Percentiles rank a stretch among this genome's conserved stretches.
phyloP scores from a whole-genome alignment of 2,329 filamentous ascomycete species.

The Cryphonectria nitschkei region DNA sequence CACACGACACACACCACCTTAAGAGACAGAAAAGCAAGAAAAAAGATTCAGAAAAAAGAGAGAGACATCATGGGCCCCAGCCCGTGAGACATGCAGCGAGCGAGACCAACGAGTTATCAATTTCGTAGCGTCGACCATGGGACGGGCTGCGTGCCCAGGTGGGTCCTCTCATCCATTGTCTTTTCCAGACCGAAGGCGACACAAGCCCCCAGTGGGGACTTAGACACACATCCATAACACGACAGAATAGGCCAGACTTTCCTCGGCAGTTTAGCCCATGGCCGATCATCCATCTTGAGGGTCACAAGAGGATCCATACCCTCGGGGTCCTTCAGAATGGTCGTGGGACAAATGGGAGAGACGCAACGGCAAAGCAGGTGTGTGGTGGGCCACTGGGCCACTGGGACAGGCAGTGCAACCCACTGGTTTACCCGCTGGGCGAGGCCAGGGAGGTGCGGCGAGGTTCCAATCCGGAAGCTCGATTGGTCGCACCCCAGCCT shows the following conservation, averaged over 20 bases:
- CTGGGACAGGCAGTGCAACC: constrained; percentile 6
- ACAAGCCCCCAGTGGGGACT: background rate
- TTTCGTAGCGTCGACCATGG: constrained; percentile 5
- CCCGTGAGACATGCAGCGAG: constrained; percentile 19
- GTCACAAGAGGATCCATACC: background rate
- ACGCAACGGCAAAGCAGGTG: constrained; percentile 1
- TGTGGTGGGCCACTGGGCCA: background rate
- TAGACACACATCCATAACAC: background rate
- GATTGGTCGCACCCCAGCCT: constrained; percentile 22
- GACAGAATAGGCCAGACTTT: background rate
- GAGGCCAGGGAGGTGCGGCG: constrained; percentile 24
- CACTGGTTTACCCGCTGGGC: constrained; percentile 23
- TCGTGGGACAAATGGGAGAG: constrained; percentile 27
- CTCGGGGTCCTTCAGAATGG: background rate
- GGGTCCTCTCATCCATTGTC: background rate
- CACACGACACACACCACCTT: too few relatives aligned
- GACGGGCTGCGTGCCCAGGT: background rate
- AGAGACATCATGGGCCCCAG: constrained; percentile 13
- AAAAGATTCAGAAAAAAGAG: background rate
- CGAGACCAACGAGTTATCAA: constrained; percentile 2
- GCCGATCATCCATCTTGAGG: background rate
- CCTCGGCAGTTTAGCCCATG: background rate
- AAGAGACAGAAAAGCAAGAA: background rate
- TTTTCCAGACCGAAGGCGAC: background rate
- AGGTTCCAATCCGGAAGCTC: constrained; percentile 20